Base-by-base conservation (phyloP, 1,139 yeast species). In the Kodamaea ohmeri region DNA sequence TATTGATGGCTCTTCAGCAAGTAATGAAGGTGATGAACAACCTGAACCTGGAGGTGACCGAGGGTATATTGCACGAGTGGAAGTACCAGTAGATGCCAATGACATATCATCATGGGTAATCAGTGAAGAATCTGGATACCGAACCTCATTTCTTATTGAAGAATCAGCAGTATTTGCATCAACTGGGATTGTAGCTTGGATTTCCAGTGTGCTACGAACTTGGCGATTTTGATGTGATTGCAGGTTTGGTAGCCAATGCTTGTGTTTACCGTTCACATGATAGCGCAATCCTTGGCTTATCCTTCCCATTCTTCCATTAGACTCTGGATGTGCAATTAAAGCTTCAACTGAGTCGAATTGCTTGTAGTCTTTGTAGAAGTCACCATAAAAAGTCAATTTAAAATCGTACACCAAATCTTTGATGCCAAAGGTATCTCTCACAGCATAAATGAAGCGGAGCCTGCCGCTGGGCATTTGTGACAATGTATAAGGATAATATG, bases 211-310 rank as follows among this genome's bases (percentile, higher is more conserved):
- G 39, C 65, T 60, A 30, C 51, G 51, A 9, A 60, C 43, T 2
- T 44, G 44, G 12, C 41, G 19, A 48, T 38, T 9, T 44, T 41
- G 28, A 33, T 48, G 47, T 25, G 46, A 51, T 11, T 43, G 47
- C 36, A 48, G 58, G 38, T 54, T 65, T 0, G 87, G 84, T 6
- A 92, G 62, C 97, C 97, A 92, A 56, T 89, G 89, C 49, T 86
- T 87, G 20, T 78, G 79, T 39, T 76, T 74, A 0, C 97, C 97
- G 35, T 87, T 85, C 39, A 78, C 75, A 32, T 80, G 78, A 56
- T 88, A 89, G 31, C 99, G 62, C 45, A 90, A 61, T 0, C 99
- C 99, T 43, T 88, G 85, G 46, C 83, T 79, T 33, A 92, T 76
- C 44, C 95, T 73, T 38, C 84, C 79, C 68, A 78, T 69, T 37